Conservation (phyloP, 2,329 filamentous ascomycete species). For the Cercospora sesami region DNA sequence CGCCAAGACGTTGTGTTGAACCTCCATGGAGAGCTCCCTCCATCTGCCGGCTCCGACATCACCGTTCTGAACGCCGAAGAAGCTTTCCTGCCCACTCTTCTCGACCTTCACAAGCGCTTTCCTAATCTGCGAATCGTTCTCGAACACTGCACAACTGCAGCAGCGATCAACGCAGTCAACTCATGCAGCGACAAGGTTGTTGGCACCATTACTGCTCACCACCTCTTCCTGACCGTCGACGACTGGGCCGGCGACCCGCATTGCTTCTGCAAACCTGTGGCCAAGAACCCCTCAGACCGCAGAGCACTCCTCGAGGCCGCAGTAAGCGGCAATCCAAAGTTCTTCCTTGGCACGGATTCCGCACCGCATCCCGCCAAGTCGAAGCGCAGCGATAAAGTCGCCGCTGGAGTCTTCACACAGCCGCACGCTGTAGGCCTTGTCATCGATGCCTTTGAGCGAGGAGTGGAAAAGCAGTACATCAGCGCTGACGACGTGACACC, state of each 20-base stretch:
- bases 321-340: constrained; percentile 61
- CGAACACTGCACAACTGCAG: constrained; percentile 85
- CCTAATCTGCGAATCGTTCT: constrained; percentile 67
- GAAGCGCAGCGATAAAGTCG: constrained; percentile 60
- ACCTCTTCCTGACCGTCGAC: constrained; percentile 77
- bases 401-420: constrained; percentile 79
- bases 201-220: constrained; percentile 82
- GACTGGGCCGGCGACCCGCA: constrained; percentile 70
- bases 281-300: constrained; percentile 67
- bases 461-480: constrained; percentile 56
- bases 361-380: constrained; percentile 66
- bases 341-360: constrained; percentile 73
- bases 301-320: constrained; percentile 69
- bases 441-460: constrained; percentile 65
- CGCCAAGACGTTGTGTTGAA: constrained; percentile 79
- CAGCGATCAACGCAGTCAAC: constrained; percentile 74
- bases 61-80: constrained; percentile 66
- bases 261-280: constrained; percentile 74
- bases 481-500: constrained; percentile 55
- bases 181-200: constrained; percentile 75
- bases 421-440: constrained; percentile 67
- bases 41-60: constrained; percentile 45
- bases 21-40: constrained; percentile 85
- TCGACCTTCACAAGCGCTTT: constrained; percentile 70
- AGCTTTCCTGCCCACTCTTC: constrained; percentile 77